Evolutionary conservation across 768 basidiomycete genomes (phyloP), one percentile per base, ranked within the genome.

Genomic region (Trametes elegans): DNA sequence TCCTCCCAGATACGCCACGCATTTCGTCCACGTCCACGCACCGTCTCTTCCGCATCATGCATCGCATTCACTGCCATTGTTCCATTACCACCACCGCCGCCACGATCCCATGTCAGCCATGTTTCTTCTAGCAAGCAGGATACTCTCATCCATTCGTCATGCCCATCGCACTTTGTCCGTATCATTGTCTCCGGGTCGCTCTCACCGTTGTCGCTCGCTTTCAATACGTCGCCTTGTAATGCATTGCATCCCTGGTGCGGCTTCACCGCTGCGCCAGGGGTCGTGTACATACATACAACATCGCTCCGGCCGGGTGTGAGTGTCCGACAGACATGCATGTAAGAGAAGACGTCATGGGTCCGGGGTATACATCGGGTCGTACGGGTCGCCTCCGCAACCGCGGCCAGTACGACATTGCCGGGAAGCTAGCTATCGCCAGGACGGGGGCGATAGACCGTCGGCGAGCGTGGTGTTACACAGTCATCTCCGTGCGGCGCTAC

Each of bases 171-270:
- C 27, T 26, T 24, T 49, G 18, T 38, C 43, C 49, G 28, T 36
- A 49, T 50, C 42, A 57, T 44, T 28, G 28, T 47, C 45, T 29
- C 53, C 44, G 45, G 48, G 53, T 54, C 54, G 54, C 47, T 55
- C 46, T 55, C 54, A 32, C 49, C 56, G 56, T 57, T 52, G 50
- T 57, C 47, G 44, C 38, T 57, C 49, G 56, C 56, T 52, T 46
- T 57, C 42, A 57, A 19, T 47, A 57, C 52, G 56, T 46, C 45
- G 44, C 49, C 27, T 27, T 47, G 49, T 45, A 47, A 48, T 42
- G 28, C 40, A 52, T 36, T 52, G 38, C 44, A 35, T 53, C 44
- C 34, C 16, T 2, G 51, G 42, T 42, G 50, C 51, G 42, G 51
- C 51, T 24, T 26, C 9, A 5, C 23, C n/a, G 50, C 32, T 43